Percentiles rank a stretch among this genome's conserved stretches.
phyloP scores from a whole-genome alignment of 2,329 filamentous ascomycete genomes.

The Colletotrichum spinosum region DNA sequence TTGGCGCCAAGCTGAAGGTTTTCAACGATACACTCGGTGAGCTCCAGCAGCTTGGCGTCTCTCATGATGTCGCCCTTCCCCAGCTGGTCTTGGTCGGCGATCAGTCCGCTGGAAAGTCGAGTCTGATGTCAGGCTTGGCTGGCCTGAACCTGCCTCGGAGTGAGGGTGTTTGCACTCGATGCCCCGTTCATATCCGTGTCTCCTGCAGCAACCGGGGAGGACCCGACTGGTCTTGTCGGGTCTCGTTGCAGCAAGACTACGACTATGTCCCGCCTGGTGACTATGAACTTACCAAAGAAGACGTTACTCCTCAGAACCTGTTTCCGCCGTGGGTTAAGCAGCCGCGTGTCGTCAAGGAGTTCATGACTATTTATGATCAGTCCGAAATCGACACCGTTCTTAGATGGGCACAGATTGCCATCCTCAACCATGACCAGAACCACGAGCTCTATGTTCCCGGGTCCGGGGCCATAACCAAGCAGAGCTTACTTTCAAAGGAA shows the following conservation, averaged over 20 bases:
- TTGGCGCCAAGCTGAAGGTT: constrained; percentile 72
- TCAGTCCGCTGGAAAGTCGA: constrained; percentile 87
- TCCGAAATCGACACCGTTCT: constrained; percentile 75
- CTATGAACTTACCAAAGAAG: constrained; percentile 54
- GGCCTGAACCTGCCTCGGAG: constrained; percentile 79
- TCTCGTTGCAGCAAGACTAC: constrained; percentile 76
- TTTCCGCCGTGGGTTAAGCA: constrained; percentile 75
- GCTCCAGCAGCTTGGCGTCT: constrained; percentile 78
- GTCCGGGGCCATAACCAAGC: constrained; percentile 53
- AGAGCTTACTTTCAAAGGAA: constrained; percentile 49
- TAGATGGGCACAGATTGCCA: constrained; percentile 80
- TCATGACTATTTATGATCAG: constrained; percentile 73
- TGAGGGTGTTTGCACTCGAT: constrained; percentile 81
- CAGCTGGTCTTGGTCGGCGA: constrained; percentile 88
- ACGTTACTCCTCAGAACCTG: constrained; percentile 62
- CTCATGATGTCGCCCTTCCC: constrained; percentile 77
- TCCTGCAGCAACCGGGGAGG: constrained; percentile 53
- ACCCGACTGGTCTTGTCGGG: constrained; percentile 73
- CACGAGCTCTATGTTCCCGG: constrained; percentile 66
- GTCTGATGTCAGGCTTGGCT: constrained; percentile 71
- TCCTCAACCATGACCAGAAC: constrained; percentile 73
- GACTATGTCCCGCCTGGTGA: constrained; percentile 58
- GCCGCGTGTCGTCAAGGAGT: constrained; percentile 63
- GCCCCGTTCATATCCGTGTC: constrained; percentile 83
- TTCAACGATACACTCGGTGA: constrained; percentile 75